Conservation (phyloP, 139 green algal genomes). For the Coelastrella sp. region DNA sequence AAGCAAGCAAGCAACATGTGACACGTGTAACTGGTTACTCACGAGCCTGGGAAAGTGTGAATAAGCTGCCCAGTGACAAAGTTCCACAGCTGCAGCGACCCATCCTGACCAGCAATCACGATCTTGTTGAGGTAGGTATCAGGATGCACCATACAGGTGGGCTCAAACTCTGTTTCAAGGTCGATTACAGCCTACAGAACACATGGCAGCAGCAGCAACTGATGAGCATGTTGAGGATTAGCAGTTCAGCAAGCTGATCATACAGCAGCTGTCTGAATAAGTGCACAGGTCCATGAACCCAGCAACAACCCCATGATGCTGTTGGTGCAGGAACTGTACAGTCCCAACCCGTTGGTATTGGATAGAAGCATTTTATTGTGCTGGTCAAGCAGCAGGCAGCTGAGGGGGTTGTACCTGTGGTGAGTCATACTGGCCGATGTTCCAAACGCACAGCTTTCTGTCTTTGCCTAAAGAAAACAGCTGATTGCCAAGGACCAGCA, state of each 20-base stretch:
- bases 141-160: slow-evolving; percentile 92
- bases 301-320: no score
- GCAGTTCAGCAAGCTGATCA: not conserved
- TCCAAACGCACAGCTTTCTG: slow-evolving; percentile 80
- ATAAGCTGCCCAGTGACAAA: slow-evolving; percentile 76
- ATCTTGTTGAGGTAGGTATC: slow-evolving; percentile 99
- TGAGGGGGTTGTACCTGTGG: slow-evolving; percentile 62
- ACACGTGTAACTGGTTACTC: no score
- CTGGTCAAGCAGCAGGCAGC: no score
- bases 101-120: slow-evolving; percentile 78
- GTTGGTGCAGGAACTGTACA: not conserved
- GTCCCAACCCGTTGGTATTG: no score
- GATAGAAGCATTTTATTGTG: no score
- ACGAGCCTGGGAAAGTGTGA: slow-evolving; percentile 81
- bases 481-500: slow-evolving; percentile 86
- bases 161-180: slow-evolving; percentile 21
- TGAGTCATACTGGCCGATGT: slow-evolving; percentile 66
- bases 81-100: slow-evolving; percentile 93
- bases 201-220: not conserved
- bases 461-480: slow-evolving; percentile 83
- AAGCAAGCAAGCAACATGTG: no score
- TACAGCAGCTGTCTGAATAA: not conserved
- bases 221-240: not conserved
- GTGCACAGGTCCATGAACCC: no score
- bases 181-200: not conserved